These are phyloP conservation scores for Salvia splendens DNA, from an alignment of 257 asterid species.

Conservation along the genomic window DNA sequence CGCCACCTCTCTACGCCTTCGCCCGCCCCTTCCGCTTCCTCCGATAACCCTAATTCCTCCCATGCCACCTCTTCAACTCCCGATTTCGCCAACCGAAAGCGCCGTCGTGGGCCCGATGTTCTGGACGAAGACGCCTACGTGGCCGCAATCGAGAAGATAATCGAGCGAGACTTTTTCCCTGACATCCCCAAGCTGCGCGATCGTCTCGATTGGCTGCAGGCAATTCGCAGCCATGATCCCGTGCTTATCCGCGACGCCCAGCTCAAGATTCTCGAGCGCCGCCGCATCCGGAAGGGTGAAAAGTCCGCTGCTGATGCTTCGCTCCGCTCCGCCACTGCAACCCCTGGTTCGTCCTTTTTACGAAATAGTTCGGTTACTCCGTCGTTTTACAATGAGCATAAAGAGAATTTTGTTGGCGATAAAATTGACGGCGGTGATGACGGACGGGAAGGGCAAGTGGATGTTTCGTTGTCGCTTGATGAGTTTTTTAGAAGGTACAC, in stretches of 20 bases:
- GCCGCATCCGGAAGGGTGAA: conserved; percentile 52
- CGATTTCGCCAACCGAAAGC: conserved; percentile 34
- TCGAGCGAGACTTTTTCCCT: conserved; percentile 94
- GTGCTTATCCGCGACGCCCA: conserved; percentile 88
- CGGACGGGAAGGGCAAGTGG: conserved; percentile 46
- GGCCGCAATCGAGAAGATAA: conserved; percentile 85
- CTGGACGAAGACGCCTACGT: conserved; percentile 86
- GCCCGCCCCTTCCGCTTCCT: conserved; percentile 48
- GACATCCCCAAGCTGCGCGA: conserved; percentile 91
- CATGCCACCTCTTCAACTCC: conserved; percentile 31
- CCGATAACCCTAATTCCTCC: conserved; percentile 30
- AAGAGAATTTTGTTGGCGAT: conserved; percentile 25
- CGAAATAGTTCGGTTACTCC: conserved; percentile 74
- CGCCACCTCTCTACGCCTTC: conserved; percentile 87
- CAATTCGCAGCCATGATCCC: conserved; percentile 74
- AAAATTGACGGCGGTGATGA: conserved; percentile 32
- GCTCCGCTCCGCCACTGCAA: conserved; percentile 42
- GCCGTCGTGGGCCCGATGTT: conserved; percentile 49
- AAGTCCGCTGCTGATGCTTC: conserved; percentile 33
- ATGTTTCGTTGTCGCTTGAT: conserved; percentile 62
- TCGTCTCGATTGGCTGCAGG: conserved; percentile 96
- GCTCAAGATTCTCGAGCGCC: conserved; percentile 88
- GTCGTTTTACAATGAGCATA: conserved; percentile 37
- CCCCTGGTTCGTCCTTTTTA: conserved; percentile 75
- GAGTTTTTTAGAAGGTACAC: conserved; percentile 78